Percentiles rank a stretch among this genome's conserved stretches.
These are phyloP conservation scores for Conticribra guillardii DNA, from an alignment of 108 stramenopile genomes.

Conservation along the genomic window DNA sequence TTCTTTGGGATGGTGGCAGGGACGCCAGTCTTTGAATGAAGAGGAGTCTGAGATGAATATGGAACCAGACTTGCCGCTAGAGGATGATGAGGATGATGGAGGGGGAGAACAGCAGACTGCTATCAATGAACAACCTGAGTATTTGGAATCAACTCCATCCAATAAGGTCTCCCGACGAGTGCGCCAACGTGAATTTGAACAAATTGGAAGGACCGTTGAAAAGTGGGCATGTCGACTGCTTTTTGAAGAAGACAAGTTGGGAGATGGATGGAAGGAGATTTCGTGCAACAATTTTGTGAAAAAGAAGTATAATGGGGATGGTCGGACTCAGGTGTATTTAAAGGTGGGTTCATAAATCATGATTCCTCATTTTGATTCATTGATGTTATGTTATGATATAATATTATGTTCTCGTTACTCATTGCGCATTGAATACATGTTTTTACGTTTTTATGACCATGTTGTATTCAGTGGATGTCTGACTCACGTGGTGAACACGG, in stretches of 20 bases:
- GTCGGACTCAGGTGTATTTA: slow-evolving; percentile 65
- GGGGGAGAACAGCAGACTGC: not conserved
- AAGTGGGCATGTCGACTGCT: slow-evolving; percentile 64
- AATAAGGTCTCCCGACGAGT: slow-evolving; percentile 11
- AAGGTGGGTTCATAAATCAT: slow-evolving; percentile 44
- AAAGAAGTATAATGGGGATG: slow-evolving; percentile 63
- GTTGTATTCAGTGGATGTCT: slow-evolving; percentile 68
- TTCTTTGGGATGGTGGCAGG: not conserved
- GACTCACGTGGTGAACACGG: slow-evolving; percentile 68
- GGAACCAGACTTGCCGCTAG: not conserved
- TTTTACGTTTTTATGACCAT: no score
- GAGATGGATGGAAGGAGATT: slow-evolving; percentile 75
- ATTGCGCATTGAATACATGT: no score
- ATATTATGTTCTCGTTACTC: not conserved
- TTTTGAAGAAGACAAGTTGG: slow-evolving; percentile 48
- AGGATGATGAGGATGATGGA: not conserved
- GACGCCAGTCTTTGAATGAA: no score
- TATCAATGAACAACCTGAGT: no score
- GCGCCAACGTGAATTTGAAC: slow-evolving; percentile 54
- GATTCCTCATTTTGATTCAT: not conserved
- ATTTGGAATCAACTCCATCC: no score
- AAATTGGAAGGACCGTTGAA: slow-evolving; percentile 70
- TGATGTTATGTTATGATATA: not conserved
- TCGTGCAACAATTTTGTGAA: slow-evolving; percentile 69
- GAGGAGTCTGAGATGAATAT: no score